Base-by-base conservation (phyloP, 805 yeast genomes). In the Brettanomyces bruxellensis region DNA sequence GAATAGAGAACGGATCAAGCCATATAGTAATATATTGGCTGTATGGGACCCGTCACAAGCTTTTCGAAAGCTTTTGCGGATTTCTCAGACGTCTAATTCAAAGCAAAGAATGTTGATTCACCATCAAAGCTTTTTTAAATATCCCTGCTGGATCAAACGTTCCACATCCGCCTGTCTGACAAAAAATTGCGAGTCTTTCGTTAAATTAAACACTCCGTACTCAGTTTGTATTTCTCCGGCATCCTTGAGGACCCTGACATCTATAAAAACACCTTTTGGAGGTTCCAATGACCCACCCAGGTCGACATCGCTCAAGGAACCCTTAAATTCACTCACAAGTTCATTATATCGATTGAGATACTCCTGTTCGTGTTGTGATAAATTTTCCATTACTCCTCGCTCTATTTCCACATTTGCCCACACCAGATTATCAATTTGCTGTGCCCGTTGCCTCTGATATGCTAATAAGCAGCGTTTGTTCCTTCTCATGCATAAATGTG, bases 151-250 rank as follows among this genome's bases (percentile, higher is more conserved):
- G 34, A 93, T 86, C 49, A 93, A 70, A 44, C 97, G 69, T 59
- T 91, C 97, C 5, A 93, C 99, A 58, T 93, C 99, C 0, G 93
- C 83, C 54, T 87, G 91, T 48, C 99, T 72, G 18, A 91, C 97
- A 59, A 86, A 91, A 59, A 91, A 90, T 59, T 93, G 98, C 3
- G 96, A 86, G 61, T 91, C 91, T 58, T 90, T 91, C 3, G 95
- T 86, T 52, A 93, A 68, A 56, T 90, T 90, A 67, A 93, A 89
- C 3, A 88, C 96, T 23, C 97, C 99, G 56, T 91, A 91, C 61
- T 91, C 99, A 0, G 99, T 93, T 59, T 90, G 96, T 34, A 91
- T 88, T 60, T 93, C 98, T 1, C 99, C 99, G 0, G 95, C 97
- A 57, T 91, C 95, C 60, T 85, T 85, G 44, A 91, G 65, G 6